Evolutionary conservation across 2,329 filamentous ascomycete species (phyloP), one percentile per base, ranked within the genome.

Genomic region (Graphilbum sp.): DNA sequence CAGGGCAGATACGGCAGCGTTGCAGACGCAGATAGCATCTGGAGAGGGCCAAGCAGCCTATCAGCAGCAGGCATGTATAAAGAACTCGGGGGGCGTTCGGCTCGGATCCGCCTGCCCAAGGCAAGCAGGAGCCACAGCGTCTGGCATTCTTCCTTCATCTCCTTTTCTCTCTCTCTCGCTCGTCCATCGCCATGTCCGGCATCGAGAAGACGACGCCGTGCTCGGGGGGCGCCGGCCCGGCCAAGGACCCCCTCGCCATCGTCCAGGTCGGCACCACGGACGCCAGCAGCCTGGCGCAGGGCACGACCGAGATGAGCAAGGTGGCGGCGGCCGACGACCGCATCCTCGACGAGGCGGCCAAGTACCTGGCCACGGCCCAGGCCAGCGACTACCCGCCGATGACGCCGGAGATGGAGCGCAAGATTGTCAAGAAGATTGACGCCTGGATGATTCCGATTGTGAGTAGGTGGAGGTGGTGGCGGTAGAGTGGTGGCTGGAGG

Each of bases 381-480:
- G 34, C 36, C 18, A 34, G 9, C 8, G 13, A 34, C 18, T 38
- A 34, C 16, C 38, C 38, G 16, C 48, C 48, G 3, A 52, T 53
- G 50, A 50, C 50, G 16, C 49, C 49, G 9, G 51, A 52, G 25
- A 43, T 46, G 33, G 51, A 53, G 43, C 48, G 48, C 20, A 43
- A 41, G 29, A 49, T 52, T 24, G 48, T 50, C 11, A 49, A 41
- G 41, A 52, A 52, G 35, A 40, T 40, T 29, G 38, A 40, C 29
- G 5, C 15, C 3, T 40, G 38, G 38, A 40, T 40, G 34, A 37
- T 40, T 31, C 38, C 38, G 3, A 16, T 40, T 20, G 38, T 40
- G 15, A 15, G 38, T 39, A n/a, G n/a, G n/a, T n/a, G n/a, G n/a
- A n/a, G n/a, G n/a, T n/a, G n/a, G n/a, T n/a, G n/a, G n/a, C n/a